Evolutionary conservation across 768 basidiomycete genomes (phyloP).

Genomic region (Daedaleopsis nitida): DNA sequence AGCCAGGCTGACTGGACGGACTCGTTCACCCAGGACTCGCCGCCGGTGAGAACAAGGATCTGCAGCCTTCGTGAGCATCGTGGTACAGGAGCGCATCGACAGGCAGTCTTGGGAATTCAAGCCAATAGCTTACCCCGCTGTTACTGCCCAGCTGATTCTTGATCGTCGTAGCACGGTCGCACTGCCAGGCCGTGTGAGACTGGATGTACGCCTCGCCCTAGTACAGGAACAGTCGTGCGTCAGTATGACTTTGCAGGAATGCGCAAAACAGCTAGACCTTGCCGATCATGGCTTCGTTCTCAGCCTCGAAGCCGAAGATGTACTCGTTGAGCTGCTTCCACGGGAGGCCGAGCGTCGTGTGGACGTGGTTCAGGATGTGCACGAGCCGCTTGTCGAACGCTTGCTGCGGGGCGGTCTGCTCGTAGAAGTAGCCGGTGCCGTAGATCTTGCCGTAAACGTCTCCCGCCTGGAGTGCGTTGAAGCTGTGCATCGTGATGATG

Average conservation of each 20-base stretch:
- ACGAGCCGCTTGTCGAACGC: constrained; percentile 41
- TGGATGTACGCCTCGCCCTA: constrained; percentile 8
- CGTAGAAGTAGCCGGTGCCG: constrained; percentile 38
- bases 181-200: constrained; percentile 23
- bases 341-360: constrained; percentile 36
- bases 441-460: constrained; percentile 40
- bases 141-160: constrained; percentile 24
- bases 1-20: constrained; percentile 30
- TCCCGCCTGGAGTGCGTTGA: constrained; percentile 34
- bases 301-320: constrained; percentile 42
- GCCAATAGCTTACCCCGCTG: constrained; percentile 21
- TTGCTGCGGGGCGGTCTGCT: constrained; percentile 24
- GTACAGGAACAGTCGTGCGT: no score
- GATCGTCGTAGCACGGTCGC: constrained; percentile 32
- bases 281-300: constrained; percentile 39
- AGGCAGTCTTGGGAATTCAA: no score
- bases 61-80: neutral
- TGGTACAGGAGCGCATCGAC: no score
- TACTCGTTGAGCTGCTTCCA: constrained; percentile 41
- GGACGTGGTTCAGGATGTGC: constrained; percentile 41
- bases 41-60: constrained; percentile 34
- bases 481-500: constrained; percentile 30
- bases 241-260: no score
- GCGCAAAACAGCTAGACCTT: neutral
- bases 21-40: constrained; percentile 32